Evolutionary conservation across 2,329 filamentous ascomycete genomes (phyloP).

Genomic region (Pezicula neosporulosa): DNA sequence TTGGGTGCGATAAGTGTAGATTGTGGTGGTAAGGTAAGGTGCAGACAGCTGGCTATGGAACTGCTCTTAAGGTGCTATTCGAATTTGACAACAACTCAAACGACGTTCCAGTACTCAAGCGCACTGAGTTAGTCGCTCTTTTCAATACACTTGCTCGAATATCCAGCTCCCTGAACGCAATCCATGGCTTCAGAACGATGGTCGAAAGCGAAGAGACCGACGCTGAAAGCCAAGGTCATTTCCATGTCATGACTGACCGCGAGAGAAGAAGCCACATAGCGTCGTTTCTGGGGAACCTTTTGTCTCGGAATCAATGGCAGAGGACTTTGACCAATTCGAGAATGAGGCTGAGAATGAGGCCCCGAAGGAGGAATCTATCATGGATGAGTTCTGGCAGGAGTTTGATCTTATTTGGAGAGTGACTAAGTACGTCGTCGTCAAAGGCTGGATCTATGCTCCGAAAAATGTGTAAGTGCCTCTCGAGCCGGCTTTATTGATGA

Average conservation of each 20-base stretch:
- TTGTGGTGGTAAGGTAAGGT: slow-evolving; percentile 97
- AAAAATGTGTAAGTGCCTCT: slow-evolving; percentile 59
- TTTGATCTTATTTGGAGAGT: slow-evolving; percentile 58
- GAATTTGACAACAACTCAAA: slow-evolving; percentile 71
- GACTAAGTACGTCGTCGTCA: slow-evolving; percentile 66
- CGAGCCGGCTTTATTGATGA: background rate
- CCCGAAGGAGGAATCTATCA: slow-evolving; percentile 16
- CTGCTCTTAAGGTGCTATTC: slow-evolving; percentile 92
- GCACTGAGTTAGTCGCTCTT: slow-evolving; percentile 90
- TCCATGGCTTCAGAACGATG: slow-evolving; percentile 67
- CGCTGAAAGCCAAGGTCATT: slow-evolving; percentile 16
- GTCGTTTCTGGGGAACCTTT: slow-evolving; percentile 27
- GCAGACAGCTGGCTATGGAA: slow-evolving; percentile 91
- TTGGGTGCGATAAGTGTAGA: slow-evolving; percentile 96
- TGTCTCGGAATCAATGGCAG: slow-evolving; percentile 33
- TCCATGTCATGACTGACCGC: slow-evolving; percentile 21
- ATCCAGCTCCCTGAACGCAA: slow-evolving; percentile 72
- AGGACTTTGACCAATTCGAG: slow-evolving; percentile 38
- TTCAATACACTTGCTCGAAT: slow-evolving; percentile 92
- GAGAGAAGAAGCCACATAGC: slow-evolving; percentile 37
- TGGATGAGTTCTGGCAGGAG: slow-evolving; percentile 62
- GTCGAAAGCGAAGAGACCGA: slow-evolving; percentile 35
- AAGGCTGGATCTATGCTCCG: slow-evolving; percentile 68
- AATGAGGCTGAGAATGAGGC: slow-evolving; percentile 14
- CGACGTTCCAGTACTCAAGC: slow-evolving; percentile 66